phyloP scores from a whole-genome alignment of 2,329 filamentous ascomycete genomes.

The Aureobasidium sp. region DNA sequence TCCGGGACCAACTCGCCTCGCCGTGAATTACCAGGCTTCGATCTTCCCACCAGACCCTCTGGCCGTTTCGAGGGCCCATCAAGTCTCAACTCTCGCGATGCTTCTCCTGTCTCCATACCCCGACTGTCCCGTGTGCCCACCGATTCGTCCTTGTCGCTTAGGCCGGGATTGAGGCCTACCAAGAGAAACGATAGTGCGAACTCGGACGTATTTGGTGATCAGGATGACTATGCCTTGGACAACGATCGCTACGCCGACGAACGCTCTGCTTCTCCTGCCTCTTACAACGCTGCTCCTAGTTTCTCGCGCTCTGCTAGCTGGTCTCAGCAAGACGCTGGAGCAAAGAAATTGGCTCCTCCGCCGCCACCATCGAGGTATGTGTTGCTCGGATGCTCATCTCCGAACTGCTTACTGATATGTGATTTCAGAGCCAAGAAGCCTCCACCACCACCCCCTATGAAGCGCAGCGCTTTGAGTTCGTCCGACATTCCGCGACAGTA shows the following conservation, averaged over 20 bases:
- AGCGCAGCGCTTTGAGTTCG: constrained; percentile 45
- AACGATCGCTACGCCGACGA: constrained; percentile 40
- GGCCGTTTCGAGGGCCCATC: constrained; percentile 51
- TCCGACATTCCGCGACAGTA: constrained; percentile 24
- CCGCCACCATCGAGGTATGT: constrained; percentile 49
- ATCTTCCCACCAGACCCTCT: constrained; percentile 41
- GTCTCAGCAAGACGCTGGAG: constrained; percentile 27
- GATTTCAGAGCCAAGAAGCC: constrained; percentile 55
- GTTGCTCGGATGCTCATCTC: background rate
- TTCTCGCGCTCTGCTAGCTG: constrained; percentile 46
- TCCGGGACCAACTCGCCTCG: constrained; percentile 34
- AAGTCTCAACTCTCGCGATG: constrained; percentile 36
- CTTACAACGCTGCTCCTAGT: constrained; percentile 33
- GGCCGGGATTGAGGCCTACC: constrained; percentile 36
- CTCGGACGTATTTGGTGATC: constrained; percentile 43
- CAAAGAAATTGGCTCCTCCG: constrained; percentile 44
- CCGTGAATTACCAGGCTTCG: constrained; percentile 35
- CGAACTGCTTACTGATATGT: background rate
- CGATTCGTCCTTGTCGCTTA: constrained; percentile 44
- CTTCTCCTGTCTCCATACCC: constrained; percentile 38
- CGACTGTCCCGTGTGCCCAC: constrained; percentile 47
- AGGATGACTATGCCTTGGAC: constrained; percentile 42
- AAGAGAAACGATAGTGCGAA: constrained; percentile 27
- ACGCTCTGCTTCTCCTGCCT: constrained; percentile 46
- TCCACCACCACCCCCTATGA: constrained; percentile 56